Base-by-base conservation (phyloP, 192 early-diverging fungal genomes). In the Coemansia sp. region DNA sequence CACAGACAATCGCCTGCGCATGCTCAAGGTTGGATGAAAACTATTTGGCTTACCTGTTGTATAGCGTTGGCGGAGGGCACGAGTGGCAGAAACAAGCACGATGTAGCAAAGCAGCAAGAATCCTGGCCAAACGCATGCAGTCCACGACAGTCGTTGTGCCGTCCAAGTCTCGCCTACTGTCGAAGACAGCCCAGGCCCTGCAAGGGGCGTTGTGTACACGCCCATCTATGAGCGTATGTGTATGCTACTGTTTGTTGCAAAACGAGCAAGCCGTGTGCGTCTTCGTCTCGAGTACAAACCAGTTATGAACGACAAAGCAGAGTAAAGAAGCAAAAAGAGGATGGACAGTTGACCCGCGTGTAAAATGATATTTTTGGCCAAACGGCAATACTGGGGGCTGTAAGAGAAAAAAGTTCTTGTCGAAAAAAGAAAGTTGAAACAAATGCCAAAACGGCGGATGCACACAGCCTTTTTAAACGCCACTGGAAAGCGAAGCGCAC, bases 61-160 rank as follows among this genome's bases (percentile, higher is more conserved):
- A 28, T 54, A 52, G 51, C 61, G 50, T 34, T 20, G 26, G 8
- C 36, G 49, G 51, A 63, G 37, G 7, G 50, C 61, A 23, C 61
- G n/a, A 36, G 25, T 17, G 7, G 51, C 61, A 12, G 49, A 58
- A 8, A 37, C 49, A 9, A 67, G 18, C 7, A 54, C 24, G 5
- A 60, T 56, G 55, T 68, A 71, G 36, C 31, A 59, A 24, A 77
- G 65, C 20, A 77, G 58, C 36, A 58, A 56, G 9, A 64, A 47
- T 25, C 75, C 75, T 20, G 75, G 75, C 5, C 71, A 54, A 25
- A 72, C 63, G 20, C 52, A 58, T 14, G 63, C 62, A 8, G 63
- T 21, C 36, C 53, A 68, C 21, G 42, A 53, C 52, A 56, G 28
- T 52, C 58, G 36, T 17, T 31, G 36, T 18, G 28, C 54, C 46